Percentiles rank a stretch among this genome's conserved stretches.
These are phyloP conservation scores for Henckelia pumila DNA, from an alignment of 257 asterid genomes.

Conservation along the genomic window DNA sequence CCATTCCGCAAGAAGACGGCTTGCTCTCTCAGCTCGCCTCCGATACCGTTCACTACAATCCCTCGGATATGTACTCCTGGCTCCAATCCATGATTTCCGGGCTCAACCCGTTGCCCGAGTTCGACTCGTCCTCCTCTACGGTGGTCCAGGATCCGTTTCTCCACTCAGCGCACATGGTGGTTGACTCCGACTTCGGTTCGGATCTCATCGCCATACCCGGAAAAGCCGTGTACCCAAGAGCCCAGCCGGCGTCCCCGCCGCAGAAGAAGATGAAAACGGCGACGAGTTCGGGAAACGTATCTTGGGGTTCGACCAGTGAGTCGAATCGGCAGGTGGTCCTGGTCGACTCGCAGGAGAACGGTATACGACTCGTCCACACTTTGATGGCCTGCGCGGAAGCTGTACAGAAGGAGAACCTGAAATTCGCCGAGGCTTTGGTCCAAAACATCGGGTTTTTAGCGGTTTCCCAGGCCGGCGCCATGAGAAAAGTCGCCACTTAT, in stretches of 20 bases:
- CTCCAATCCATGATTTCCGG: slow-evolving; percentile 77
- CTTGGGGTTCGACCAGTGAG: slow-evolving; percentile 29
- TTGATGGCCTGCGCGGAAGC: slow-evolving; percentile 93
- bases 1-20: slow-evolving; percentile 30
- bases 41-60: slow-evolving; percentile 74
- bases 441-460: slow-evolving; percentile 69
- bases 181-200: slow-evolving; percentile 61
- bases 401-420: slow-evolving; percentile 58
- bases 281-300: slow-evolving; percentile 14
- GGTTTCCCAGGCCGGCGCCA: slow-evolving; percentile 77
- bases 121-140: slow-evolving; percentile 31
- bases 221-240: slow-evolving; percentile 50
- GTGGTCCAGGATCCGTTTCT: slow-evolving; percentile 31
- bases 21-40: slow-evolving; percentile 47
- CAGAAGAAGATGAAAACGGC: slow-evolving; percentile 50
- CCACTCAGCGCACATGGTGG: slow-evolving; percentile 25
- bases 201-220: slow-evolving; percentile 93
- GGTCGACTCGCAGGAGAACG: slow-evolving; percentile 85
- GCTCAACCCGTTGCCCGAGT: slow-evolving; percentile 43
- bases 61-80: slow-evolving; percentile 83
- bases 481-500: slow-evolving; percentile 84
- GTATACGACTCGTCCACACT: slow-evolving; percentile 71
- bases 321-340: slow-evolving; percentile 53
- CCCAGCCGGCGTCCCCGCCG: slow-evolving; percentile 34
- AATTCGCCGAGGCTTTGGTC: slow-evolving; percentile 65